Evolutionary conservation across 768 basidiomycete genomes (phyloP).

Genomic region (Leucocoprinus sp.): DNA sequence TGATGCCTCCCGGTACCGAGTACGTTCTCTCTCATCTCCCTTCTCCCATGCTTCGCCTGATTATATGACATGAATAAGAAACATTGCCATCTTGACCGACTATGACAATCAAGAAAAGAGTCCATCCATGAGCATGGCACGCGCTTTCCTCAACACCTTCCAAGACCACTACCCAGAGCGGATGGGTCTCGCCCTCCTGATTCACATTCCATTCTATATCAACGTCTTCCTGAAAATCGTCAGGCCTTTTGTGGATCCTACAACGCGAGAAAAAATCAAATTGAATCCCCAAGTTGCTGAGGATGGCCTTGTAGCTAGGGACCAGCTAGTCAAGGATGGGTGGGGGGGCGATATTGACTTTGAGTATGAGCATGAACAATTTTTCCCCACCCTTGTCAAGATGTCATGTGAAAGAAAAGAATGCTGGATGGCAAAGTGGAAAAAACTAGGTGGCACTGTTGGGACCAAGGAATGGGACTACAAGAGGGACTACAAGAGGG

Average conservation of each 20-base stretch:
- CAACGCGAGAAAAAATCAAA: constrained; percentile 67
- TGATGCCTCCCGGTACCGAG: constrained; percentile 82
- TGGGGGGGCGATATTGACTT: constrained; percentile 68
- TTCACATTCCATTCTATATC: constrained; percentile 76
- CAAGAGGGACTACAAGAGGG: constrained; percentile 30
- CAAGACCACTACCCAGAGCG: constrained; percentile 86
- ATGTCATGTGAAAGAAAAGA: constrained; percentile 44
- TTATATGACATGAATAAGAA: constrained; percentile 30
- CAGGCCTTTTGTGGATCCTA: constrained; percentile 74
- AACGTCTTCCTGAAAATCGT: constrained; percentile 72
- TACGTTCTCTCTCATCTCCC: constrained; percentile 24
- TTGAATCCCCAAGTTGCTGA: constrained; percentile 64
- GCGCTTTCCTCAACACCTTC: constrained; percentile 51
- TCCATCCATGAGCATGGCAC: constrained; percentile 32
- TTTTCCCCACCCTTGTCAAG: constrained; percentile 60
- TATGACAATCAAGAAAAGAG: constrained; percentile 67
- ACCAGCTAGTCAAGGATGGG: constrained; percentile 60
- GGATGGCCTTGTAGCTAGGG: constrained; percentile 59
- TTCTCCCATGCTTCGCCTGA: background rate
- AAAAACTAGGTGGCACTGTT: constrained; percentile 52
- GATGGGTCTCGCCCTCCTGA: constrained; percentile 63
- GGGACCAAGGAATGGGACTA: constrained; percentile 79
- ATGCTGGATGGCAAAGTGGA: constrained; percentile 55
- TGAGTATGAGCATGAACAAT: constrained; percentile 64
- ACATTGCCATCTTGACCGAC: constrained; percentile 65